Percentiles rank a stretch among this genome's conserved stretches.
phyloP scores from a whole-genome alignment of 768 basidiomycete genomes.

The Zangia roseola region DNA sequence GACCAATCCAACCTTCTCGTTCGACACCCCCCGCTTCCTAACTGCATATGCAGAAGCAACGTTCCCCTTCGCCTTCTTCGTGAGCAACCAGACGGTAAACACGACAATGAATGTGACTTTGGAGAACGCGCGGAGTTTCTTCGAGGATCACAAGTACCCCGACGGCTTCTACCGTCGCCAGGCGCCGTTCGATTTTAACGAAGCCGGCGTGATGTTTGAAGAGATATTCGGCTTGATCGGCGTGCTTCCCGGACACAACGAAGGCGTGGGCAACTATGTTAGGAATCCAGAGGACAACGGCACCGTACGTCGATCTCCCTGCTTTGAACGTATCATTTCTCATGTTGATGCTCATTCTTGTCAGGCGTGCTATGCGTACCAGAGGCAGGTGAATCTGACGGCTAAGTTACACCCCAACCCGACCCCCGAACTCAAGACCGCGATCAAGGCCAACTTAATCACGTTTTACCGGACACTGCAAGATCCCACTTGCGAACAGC shows the following conservation, averaged over 20 bases:
- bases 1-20: constrained; percentile 21
- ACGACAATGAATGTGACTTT: constrained; percentile 16
- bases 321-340: not conserved
- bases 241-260: constrained; percentile 16
- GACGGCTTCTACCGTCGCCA: constrained; percentile 20
- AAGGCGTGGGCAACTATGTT: constrained; percentile 18
- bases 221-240: too few species aligned
- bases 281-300: constrained; percentile 7
- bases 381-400: constrained; percentile 19
- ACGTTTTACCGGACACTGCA: constrained; percentile 14
- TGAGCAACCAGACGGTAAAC: constrained; percentile 20
- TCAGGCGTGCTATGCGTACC: constrained; percentile 20
- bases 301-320: constrained; percentile 11
- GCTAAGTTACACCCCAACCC: constrained; percentile 23
- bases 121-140: constrained; percentile 21
- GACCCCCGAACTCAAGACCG: constrained; percentile 13
- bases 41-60: constrained; percentile 23
- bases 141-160: constrained; percentile 16
- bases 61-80: constrained; percentile 26
- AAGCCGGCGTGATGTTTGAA: not conserved
- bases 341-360: constrained; percentile 5
- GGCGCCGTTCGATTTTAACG: constrained; percentile 4
- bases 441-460: constrained; percentile 24
- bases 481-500: constrained; percentile 11
- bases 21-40: constrained; percentile 19